Conservation (phyloP, 1,139 yeast species). For the Zygosaccharomyces sapae region DNA sequence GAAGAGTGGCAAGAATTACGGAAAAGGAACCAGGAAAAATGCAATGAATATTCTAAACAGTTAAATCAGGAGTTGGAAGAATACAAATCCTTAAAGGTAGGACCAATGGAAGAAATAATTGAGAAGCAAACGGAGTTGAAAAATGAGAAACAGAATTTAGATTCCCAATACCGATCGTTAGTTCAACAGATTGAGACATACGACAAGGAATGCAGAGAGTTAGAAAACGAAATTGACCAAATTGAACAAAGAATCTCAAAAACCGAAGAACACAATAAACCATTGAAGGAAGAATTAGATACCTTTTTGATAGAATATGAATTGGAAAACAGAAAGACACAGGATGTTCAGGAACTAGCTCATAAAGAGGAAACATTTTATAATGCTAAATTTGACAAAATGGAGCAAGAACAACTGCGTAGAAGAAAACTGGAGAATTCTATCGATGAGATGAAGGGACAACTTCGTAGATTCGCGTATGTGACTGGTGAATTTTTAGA, state of each 20-base stretch:
- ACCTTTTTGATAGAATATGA: conserved; percentile 13
- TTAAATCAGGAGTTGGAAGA: conserved; percentile 15
- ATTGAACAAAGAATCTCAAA: conserved; percentile 10
- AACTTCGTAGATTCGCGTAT: conserved; percentile 31
- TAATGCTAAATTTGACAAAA: conserved; percentile 27
- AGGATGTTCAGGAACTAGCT: conserved; percentile 19
- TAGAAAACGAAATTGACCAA: conserved; percentile 11
- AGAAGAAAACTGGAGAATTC: conserved; percentile 49
- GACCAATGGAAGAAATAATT: conserved; percentile 15
- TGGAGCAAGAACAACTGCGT: conserved; percentile 34
- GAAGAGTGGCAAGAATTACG: conserved; percentile 14
- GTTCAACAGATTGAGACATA: conserved; percentile 3
- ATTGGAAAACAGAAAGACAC: conserved; percentile 12
- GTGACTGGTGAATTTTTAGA: conserved; percentile 14
- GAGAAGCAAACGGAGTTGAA: conserved; percentile 16
- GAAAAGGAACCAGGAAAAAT: conserved; percentile 14
- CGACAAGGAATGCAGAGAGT: conserved; percentile 3
- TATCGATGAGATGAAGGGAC: conserved; percentile 47
- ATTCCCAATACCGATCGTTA: conserved; percentile 13
- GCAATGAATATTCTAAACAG: conserved; percentile 13
- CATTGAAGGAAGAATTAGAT: conserved; percentile 14
- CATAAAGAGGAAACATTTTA: conserved; percentile 23
- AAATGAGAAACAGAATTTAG: conserved; percentile 9
- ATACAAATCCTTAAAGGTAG: conserved; percentile 19
- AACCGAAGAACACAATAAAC: conserved; percentile 14